phyloP scores from a whole-genome alignment of 2,329 filamentous ascomycete genomes.

The Trichoderma sp. region DNA sequence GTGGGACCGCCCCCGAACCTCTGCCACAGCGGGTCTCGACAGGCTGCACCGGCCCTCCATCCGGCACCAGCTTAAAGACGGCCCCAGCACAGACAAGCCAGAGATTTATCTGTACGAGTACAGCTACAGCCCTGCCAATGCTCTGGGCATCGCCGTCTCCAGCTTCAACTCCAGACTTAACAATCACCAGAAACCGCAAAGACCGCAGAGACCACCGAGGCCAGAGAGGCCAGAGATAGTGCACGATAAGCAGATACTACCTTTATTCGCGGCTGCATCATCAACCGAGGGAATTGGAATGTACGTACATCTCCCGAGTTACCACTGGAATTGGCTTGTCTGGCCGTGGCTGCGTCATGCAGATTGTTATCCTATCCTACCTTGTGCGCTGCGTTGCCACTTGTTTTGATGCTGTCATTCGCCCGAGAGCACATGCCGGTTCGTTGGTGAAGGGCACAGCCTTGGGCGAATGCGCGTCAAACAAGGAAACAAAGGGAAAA shows the following conservation, averaged over 20 bases:
- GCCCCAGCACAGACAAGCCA: neutral
- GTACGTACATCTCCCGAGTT: neutral
- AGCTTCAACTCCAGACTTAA: conserved; percentile 17
- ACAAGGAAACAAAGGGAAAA: neutral
- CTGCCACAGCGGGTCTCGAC: conserved; percentile 20
- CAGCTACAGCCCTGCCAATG: conserved; percentile 32
- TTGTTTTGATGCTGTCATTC: neutral
- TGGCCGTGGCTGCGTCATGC: neutral
- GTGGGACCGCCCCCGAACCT: conserved; percentile 12
- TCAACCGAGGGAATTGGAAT: conserved; percentile 15
- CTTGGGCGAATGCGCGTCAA: conserved; percentile 17
- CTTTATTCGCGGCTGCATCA: neutral
- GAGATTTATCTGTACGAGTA: conserved; percentile 7
- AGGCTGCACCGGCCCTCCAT: neutral
- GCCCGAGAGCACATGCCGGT: conserved; percentile 1
- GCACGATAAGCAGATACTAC: neutral
- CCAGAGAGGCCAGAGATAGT: conserved; percentile 26
- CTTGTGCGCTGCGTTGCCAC: neutral
- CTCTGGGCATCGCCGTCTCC: conserved; percentile 26
- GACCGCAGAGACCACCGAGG: conserved; percentile 33
- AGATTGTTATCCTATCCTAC: neutral
- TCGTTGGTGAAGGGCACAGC: conserved; percentile 12
- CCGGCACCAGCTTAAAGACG: neutral
- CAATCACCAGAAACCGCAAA: conserved; percentile 27
- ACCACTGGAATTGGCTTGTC: neutral